Conservation (phyloP, 2,329 filamentous ascomycete species). For the Penicillium sp. region DNA sequence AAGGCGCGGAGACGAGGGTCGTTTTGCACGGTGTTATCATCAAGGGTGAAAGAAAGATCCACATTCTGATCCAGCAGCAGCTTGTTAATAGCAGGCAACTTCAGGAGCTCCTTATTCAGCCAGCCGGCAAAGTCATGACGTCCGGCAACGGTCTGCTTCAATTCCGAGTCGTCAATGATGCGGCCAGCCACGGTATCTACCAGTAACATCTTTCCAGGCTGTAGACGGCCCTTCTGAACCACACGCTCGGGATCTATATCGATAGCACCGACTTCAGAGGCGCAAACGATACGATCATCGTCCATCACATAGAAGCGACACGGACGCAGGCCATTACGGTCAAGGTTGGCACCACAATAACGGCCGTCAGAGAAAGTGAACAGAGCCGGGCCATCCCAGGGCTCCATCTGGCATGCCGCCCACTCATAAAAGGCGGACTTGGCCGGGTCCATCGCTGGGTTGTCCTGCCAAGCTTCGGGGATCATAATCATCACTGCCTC, state of each 20-base stretch:
- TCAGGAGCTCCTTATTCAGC: constrained; percentile 83
- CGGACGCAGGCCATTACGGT: constrained; percentile 90
- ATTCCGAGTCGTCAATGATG: constrained; percentile 89
- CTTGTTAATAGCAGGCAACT: constrained; percentile 71
- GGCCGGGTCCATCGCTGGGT: constrained; percentile 84
- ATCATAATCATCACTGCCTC: constrained; percentile 99
- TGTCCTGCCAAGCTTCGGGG: constrained; percentile 96
- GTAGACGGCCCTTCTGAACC: constrained; percentile 87
- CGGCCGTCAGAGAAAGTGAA: constrained; percentile 97
- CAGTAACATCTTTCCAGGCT: constrained; percentile 93
- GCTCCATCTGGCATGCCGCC: constrained; percentile 98
- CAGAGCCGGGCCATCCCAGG: constrained; percentile 93
- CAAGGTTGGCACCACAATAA: constrained; percentile 94
- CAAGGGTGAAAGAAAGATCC: constrained; percentile 66
- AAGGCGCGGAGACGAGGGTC: constrained; percentile 83
- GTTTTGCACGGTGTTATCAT: constrained; percentile 72
- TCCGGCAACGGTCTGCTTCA: constrained; percentile 84
- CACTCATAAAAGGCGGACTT: constrained; percentile 98
- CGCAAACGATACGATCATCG: constrained; percentile 95
- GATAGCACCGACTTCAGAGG: constrained; percentile 93
- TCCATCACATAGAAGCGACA: constrained; percentile 97
- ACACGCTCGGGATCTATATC: constrained; percentile 85
- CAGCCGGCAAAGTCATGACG: constrained; percentile 85
- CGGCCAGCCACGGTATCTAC: constrained; percentile 89
- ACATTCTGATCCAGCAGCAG: constrained; percentile 55